Conservation (phyloP, 305 asterid genomes). For the Solanum chacoense region DNA sequence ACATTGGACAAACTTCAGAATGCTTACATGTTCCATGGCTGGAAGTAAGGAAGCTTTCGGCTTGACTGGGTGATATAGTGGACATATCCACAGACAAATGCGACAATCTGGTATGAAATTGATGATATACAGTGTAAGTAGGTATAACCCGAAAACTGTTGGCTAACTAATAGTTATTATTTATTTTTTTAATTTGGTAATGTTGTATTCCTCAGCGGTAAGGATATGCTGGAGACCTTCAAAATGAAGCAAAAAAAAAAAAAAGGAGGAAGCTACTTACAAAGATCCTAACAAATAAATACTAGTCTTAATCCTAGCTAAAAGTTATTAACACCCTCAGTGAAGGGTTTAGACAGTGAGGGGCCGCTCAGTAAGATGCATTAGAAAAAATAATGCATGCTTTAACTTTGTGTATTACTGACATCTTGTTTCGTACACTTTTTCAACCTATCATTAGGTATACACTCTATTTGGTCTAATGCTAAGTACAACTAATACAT, state of each 20-base stretch:
- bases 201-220: background rate
- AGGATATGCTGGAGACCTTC: background rate
- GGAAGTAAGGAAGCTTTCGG: constrained; percentile 58
- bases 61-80: constrained; percentile 59
- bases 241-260: background rate
- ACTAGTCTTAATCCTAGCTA: background rate
- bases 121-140: background rate
- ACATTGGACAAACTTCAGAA: background rate
- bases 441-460: background rate
- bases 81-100: constrained; percentile 71
- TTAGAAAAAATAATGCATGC: background rate
- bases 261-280: background rate
- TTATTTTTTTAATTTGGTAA: background rate
- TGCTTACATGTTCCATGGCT: constrained; percentile 96
- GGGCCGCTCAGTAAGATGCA: background rate
- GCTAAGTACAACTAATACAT: background rate
- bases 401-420: background rate
- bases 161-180: background rate
- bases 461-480: background rate
- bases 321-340: background rate
- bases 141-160: background rate
- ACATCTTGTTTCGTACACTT: background rate
- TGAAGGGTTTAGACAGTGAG: background rate
- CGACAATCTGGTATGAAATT: constrained; percentile 47
- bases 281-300: background rate